A percentile compares a stretch with the other conserved stretches of the same genome.
These are phyloP conservation scores for Casuarina glauca DNA, from an alignment of 306 rosid species.

Conservation along the genomic window DNA sequence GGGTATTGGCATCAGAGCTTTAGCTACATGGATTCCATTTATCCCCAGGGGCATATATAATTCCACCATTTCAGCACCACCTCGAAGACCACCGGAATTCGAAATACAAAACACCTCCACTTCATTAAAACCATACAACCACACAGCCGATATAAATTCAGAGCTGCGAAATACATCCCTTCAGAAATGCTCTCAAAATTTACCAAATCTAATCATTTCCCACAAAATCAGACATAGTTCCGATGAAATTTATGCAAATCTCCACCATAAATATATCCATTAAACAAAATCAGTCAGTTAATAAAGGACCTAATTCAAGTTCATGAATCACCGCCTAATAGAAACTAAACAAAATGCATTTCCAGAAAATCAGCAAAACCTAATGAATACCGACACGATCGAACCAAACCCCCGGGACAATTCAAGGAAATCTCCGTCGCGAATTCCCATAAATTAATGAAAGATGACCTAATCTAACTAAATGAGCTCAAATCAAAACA, in stretches of 20 bases:
- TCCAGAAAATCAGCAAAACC: not conserved
- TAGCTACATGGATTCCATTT: not conserved
- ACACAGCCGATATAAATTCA: not conserved
- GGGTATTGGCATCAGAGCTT: not conserved
- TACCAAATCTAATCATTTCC: no score
- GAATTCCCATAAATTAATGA: no score
- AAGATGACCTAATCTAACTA: not conserved
- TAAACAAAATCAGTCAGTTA: not conserved
- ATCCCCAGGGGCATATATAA: not conserved
- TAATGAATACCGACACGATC: not conserved
- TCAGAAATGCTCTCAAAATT: no score
- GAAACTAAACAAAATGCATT: not conserved
- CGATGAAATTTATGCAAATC: no score
- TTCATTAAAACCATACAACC: not conserved
- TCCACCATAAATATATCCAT: no score
- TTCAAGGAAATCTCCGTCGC: no score
- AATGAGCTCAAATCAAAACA: not conserved
- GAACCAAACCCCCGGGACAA: not conserved
- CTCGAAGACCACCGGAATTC: not conserved
- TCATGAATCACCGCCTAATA: not conserved
- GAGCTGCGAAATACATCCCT: no score
- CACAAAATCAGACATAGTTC: no score
- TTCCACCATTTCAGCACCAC: not conserved
- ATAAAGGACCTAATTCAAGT: no score
- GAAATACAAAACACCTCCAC: not conserved